Percentiles rank a stretch among this genome's conserved stretches.
phyloP scores from a whole-genome alignment of 2,329 filamentous ascomycete genomes.

The Gliomastix tumulicola region DNA sequence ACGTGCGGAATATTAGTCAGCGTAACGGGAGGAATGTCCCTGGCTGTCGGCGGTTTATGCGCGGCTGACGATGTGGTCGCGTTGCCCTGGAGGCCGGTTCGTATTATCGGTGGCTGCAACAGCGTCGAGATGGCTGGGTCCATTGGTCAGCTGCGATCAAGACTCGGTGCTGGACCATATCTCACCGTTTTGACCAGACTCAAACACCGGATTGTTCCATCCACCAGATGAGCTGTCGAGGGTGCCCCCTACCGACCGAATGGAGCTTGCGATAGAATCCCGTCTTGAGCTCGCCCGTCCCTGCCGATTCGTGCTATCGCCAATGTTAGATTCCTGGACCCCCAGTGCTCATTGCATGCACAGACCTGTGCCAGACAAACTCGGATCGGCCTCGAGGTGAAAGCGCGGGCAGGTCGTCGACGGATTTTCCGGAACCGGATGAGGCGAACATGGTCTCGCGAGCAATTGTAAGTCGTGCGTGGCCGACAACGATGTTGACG shows the following conservation, averaged over 20 bases:
- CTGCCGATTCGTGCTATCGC: conserved; percentile 30
- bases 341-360: too few species aligned
- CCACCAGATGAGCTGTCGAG: conserved; percentile 61
- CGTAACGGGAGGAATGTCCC: conserved; percentile 89
- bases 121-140: conserved; percentile 80
- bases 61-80: conserved; percentile 61
- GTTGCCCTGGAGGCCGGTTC: conserved; percentile 79
- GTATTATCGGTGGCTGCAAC: conserved; percentile 83
- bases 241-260: conserved; percentile 78
- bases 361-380: conserved; percentile 53
- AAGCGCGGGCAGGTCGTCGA: conserved; percentile 54
- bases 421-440: conserved; percentile 53
- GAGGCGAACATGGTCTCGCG: conserved; percentile 50
- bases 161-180: too few species aligned
- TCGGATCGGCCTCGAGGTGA: conserved; percentile 44
- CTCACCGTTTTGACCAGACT: conserved; percentile 78
- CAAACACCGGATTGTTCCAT: conserved; percentile 50
- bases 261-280: conserved; percentile 80
- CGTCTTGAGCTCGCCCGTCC: conserved; percentile 50
- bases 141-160: too few species aligned
- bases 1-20: conserved; percentile 82
- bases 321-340: too few species aligned
- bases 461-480: conserved; percentile 9
- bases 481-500: conserved; percentile 25
- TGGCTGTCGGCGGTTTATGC: conserved; percentile 75